Percentiles rank a stretch among this genome's conserved stretches.
These are phyloP conservation scores for Neurospora sp. DNA, from an alignment of 495 filamentous ascomycete genomes.

Conservation along the genomic window DNA sequence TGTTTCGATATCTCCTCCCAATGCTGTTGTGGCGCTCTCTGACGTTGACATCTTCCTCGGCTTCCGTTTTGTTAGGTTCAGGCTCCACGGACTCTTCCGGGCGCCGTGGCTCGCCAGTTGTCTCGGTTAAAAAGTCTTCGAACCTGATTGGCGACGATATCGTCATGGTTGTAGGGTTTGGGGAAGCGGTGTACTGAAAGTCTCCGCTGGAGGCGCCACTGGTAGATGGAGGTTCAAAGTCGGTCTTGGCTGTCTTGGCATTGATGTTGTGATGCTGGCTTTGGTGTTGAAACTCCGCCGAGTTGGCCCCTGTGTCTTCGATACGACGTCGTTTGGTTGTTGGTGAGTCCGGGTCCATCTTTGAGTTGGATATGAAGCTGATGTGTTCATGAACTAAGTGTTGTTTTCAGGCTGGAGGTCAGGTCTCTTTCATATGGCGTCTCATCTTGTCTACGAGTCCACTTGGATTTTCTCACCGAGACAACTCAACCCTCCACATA, in stretches of 20 bases:
- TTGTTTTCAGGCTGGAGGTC: background rate
- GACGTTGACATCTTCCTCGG: background rate
- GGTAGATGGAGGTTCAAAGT: background rate
- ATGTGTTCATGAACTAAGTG: background rate
- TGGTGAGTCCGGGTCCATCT: background rate
- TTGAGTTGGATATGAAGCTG: background rate
- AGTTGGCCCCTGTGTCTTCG: background rate
- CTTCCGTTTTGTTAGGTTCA: background rate
- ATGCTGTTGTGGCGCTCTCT: conserved; percentile 17
- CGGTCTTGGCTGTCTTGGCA: background rate
- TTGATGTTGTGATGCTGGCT: background rate
- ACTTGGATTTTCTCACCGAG: background rate
- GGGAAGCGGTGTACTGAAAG: background rate
- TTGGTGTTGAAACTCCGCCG: background rate
- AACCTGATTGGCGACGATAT: background rate
- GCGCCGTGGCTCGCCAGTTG: background rate
- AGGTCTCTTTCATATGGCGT: background rate
- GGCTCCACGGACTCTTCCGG: background rate
- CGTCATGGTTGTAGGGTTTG: background rate
- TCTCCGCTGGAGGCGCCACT: background rate
- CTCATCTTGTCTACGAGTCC: background rate
- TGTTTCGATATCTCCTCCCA: conserved; percentile 24
- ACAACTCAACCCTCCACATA: background rate
- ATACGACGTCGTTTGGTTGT: background rate
- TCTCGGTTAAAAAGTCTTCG: background rate